These are phyloP conservation scores for Lactifluus subvellereus DNA, from an alignment of 768 basidiomycete species.

Conservation along the genomic window DNA sequence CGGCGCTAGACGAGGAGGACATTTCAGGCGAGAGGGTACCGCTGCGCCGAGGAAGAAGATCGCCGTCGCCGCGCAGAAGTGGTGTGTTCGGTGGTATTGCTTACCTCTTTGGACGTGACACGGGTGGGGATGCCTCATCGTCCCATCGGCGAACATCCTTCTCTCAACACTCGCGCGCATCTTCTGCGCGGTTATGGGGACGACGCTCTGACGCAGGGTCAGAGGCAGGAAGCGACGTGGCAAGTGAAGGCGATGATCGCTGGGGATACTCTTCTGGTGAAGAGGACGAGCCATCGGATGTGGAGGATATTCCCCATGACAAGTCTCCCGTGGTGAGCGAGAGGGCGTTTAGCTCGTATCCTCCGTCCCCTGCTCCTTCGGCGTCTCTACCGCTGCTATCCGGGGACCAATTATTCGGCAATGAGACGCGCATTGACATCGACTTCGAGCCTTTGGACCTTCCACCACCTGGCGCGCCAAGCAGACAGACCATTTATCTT, in stretches of 20 bases:
- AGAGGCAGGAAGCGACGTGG: conserved; percentile 53
- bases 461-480: conserved; percentile 79
- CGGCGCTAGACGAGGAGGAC: conserved; percentile 22
- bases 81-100: conserved; percentile 62
- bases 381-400: conserved; percentile 60
- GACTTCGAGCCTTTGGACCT: conserved; percentile 55
- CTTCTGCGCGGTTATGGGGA: conserved; percentile 45
- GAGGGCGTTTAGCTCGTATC: conserved; percentile 66
- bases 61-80: conserved; percentile 29
- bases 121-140: conserved; percentile 33
- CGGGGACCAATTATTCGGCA: conserved; percentile 76
- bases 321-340: conserved; percentile 44
- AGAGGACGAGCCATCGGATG: conserved; percentile 50
- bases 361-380: conserved; percentile 50
- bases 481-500: conserved; percentile 79
- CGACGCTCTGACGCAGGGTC: conserved; percentile 52
- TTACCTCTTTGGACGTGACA: conserved; percentile 48
- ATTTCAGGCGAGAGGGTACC: conserved; percentile 9
- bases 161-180: conserved; percentile 51
- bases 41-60: conserved; percentile 22
- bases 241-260: conserved; percentile 53
- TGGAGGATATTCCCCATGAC: conserved; percentile 34
- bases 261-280: conserved; percentile 93
- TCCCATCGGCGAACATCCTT: conserved; percentile 45
- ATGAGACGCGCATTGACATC: conserved; percentile 78